These are phyloP conservation scores for Thalassiosira mediterranea DNA, from an alignment of 352 stramenopile genomes.

Conservation along the genomic window DNA sequence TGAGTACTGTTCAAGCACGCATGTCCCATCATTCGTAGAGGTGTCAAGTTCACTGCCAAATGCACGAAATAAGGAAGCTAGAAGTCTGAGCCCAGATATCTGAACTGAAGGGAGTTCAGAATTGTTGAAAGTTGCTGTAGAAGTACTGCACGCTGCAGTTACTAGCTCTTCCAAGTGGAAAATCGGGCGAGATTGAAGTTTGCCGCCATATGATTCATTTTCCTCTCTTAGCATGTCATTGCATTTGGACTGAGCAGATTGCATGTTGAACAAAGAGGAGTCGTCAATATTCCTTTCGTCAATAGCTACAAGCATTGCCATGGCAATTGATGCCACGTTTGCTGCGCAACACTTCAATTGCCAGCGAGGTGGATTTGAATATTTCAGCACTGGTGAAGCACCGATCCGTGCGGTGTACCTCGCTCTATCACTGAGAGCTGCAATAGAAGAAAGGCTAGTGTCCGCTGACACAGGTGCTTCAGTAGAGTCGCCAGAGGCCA, in stretches of 20 bases:
- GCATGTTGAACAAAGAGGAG: slow-evolving; percentile 57
- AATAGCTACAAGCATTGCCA: slow-evolving; percentile 42
- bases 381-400: slow-evolving; percentile 51
- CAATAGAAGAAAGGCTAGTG: slow-evolving; percentile 44
- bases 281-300: slow-evolving; percentile 16
- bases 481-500: slow-evolving; percentile 54
- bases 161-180: slow-evolving; percentile 75
- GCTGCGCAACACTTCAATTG: slow-evolving; percentile 70
- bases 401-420: slow-evolving; percentile 32
- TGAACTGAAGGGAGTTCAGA: slow-evolving; percentile 76
- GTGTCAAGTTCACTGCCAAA: slow-evolving; percentile 67
- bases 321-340: slow-evolving; percentile 47
- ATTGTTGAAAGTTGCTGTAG: slow-evolving; percentile 75
- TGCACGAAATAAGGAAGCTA: slow-evolving; percentile 59
- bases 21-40: slow-evolving; percentile 61
- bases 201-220: slow-evolving; percentile 19
- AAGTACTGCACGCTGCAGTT: slow-evolving; percentile 60
- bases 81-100: slow-evolving; percentile 63
- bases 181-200: slow-evolving; percentile 56
- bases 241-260: slow-evolving; percentile 41
- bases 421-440: slow-evolving; percentile 44
- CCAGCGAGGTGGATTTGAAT: slow-evolving; percentile 64
- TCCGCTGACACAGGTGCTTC: slow-evolving; percentile 20
- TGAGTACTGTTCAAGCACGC: slow-evolving; percentile 75
- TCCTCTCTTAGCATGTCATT: slow-evolving; percentile 53